Evolutionary conservation across 495 filamentous ascomycete genomes (phyloP).

Genomic region (Penicillium verhagenii): DNA sequence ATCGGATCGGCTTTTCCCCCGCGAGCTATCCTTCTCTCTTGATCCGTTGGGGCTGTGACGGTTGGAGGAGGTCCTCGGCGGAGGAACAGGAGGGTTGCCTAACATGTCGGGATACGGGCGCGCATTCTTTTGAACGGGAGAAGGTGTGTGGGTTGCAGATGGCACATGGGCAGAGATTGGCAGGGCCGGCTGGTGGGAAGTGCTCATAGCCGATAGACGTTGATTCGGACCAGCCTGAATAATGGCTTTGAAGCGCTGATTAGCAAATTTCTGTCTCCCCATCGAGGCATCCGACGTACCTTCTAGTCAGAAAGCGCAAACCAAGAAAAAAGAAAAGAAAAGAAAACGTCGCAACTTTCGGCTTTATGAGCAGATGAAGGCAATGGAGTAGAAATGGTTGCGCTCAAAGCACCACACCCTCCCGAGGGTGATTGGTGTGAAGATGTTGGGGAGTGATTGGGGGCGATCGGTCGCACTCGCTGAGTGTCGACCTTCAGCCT

Average conservation of each 20-base stretch:
- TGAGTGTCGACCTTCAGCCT: constrained; percentile 23
- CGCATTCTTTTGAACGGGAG: constrained; percentile 32
- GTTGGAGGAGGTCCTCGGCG: constrained; percentile 45
- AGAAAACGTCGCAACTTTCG: background rate
- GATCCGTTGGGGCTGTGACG: constrained; percentile 37
- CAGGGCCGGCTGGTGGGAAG: constrained; percentile 35
- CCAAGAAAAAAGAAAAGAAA: too few relatives aligned
- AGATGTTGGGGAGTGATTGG: constrained; percentile 9
- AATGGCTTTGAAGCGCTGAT: constrained; percentile 28
- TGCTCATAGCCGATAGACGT: constrained; percentile 47
- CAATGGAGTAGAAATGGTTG: constrained; percentile 17
- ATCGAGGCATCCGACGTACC: constrained; percentile 21
- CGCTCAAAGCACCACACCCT: constrained; percentile 22
- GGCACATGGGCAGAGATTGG: constrained; percentile 36
- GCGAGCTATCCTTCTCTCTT: constrained; percentile 35
- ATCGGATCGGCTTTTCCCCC: constrained; percentile 34
- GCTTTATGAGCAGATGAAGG: background rate
- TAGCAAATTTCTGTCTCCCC: constrained; percentile 22
- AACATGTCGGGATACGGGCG: constrained; percentile 42
- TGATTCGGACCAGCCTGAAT: constrained; percentile 31
- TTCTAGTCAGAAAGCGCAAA: constrained; percentile 18
- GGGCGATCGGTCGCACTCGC: constrained; percentile 33
- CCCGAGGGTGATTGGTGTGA: constrained; percentile 20
- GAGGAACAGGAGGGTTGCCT: constrained; percentile 41
- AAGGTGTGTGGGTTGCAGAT: constrained; percentile 26